Evolutionary conservation across 2,329 filamentous ascomycete genomes (phyloP).

Genomic region (Hysterium pulicare): DNA sequence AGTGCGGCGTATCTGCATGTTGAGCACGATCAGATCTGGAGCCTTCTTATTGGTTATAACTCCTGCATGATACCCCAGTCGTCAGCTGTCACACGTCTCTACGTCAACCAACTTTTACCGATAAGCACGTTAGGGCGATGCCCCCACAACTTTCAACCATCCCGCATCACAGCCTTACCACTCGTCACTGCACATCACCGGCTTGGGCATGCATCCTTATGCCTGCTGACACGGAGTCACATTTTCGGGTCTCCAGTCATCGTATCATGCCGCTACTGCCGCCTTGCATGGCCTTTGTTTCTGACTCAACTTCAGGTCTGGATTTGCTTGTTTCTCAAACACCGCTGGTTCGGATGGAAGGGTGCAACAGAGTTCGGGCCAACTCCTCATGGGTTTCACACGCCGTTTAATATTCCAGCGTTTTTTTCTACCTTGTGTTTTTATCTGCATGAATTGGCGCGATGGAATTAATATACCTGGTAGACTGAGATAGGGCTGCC

Average conservation of each 20-base stretch:
- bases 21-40: constrained; percentile 23
- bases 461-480: constrained; percentile 14
- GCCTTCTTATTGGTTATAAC: constrained; percentile 16
- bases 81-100: constrained; percentile 18
- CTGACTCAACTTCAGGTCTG: constrained; percentile 25
- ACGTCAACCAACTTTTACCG: constrained; percentile 14
- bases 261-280: constrained; percentile 9
- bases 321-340: constrained; percentile 21
- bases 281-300: constrained; percentile 7
- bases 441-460: constrained; percentile 32
- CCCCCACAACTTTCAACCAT: constrained; percentile 6
- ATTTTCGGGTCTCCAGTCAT: constrained; percentile 11
- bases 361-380: constrained; percentile 19
- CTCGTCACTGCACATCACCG: constrained; percentile 16
- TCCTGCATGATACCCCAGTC: constrained; percentile 19
- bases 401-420: constrained; percentile 35
- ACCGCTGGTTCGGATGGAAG: constrained; percentile 38
- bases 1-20: constrained; percentile 23
- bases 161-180: constrained; percentile 12
- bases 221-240: constrained; percentile 15
- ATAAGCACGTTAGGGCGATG: constrained; percentile 19
- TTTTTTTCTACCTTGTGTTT: constrained; percentile 20
- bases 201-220: constrained; percentile 8
- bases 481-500: not conserved
- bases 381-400: constrained; percentile 23